phyloP scores from a whole-genome alignment of 805 yeast species.

The Saturnispora ahearnii region DNA sequence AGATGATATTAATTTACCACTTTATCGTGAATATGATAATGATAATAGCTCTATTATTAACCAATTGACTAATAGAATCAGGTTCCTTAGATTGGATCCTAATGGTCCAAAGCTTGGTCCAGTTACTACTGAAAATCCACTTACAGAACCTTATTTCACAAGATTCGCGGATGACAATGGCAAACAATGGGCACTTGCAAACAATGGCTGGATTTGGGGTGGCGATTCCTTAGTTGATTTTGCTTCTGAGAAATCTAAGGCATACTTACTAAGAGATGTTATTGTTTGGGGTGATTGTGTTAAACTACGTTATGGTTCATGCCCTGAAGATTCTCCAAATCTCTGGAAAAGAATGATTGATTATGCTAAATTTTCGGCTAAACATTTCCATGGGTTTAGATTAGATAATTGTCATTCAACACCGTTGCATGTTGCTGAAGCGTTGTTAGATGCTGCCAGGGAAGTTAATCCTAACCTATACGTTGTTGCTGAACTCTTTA shows the following conservation, averaged over 20 bases:
- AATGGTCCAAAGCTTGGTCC: conserved; percentile 78
- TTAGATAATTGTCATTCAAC: conserved; percentile 96
- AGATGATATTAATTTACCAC: conserved; percentile 68
- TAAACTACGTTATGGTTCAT: conserved; percentile 74
- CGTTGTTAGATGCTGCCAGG: conserved; percentile 81
- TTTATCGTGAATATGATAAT: conserved; percentile 66
- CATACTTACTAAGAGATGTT: conserved; percentile 84
- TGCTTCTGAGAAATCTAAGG: conserved; percentile 71
- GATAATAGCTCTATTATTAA: conserved; percentile 57
- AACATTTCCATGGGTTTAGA: conserved; percentile 75
- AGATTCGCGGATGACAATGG: conserved; percentile 50
- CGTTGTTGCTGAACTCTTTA: conserved; percentile 88
- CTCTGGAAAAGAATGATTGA: conserved; percentile 83
- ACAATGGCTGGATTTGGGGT: conserved; percentile 98
- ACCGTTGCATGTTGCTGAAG: conserved; percentile 90
- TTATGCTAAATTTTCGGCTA: conserved; percentile 66
- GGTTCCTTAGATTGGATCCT: conserved; percentile 64
- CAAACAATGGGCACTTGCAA: conserved; percentile 64
- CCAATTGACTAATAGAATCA: conserved; percentile 69
- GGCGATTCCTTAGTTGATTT: conserved; percentile 91
- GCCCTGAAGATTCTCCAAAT: conserved; percentile 76
- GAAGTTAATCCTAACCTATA: conserved; percentile 74
- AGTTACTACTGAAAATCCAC: conserved; percentile 46
- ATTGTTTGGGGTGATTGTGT: conserved; percentile 98
- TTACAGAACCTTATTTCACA: conserved; percentile 85